These are phyloP conservation scores for Paspalum notatum DNA, from an alignment of 176 grass and related monocot species.

Conservation along the genomic window DNA sequence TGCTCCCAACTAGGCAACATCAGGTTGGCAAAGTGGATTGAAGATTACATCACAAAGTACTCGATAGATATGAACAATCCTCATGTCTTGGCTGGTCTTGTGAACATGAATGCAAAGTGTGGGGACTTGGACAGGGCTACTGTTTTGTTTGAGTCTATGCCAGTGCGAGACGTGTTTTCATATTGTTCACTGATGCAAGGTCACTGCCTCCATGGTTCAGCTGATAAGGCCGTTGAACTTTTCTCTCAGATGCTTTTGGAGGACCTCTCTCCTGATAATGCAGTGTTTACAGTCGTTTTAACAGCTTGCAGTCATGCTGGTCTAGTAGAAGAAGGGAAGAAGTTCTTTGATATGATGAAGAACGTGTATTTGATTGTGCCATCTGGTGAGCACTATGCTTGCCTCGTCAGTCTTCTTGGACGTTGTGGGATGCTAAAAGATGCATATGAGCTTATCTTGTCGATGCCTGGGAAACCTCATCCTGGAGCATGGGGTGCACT, in stretches of 20 bases:
- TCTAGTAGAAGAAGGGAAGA: conserved; percentile 82
- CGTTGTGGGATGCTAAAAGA: conserved; percentile 66
- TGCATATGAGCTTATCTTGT: conserved; percentile 73
- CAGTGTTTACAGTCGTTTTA: conserved; percentile 80
- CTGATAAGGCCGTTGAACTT: conserved; percentile 78
- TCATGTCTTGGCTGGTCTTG: conserved; percentile 65
- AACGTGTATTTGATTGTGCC: conserved; percentile 66
- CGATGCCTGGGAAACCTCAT: conserved; percentile 72
- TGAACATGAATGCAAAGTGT: conserved; percentile 95
- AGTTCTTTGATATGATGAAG: conserved; percentile 73
- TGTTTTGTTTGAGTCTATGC: conserved; percentile 75
- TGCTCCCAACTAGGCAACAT: conserved; percentile 77
- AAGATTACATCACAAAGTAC: conserved; percentile 55
- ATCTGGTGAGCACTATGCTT: conserved; percentile 79
- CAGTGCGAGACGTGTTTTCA: conserved; percentile 67
- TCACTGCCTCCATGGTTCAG: conserved; percentile 79
- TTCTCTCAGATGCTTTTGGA: conserved; percentile 78
- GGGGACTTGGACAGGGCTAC: conserved; percentile 85
- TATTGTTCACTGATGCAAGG: conserved; percentile 97
- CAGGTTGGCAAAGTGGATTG: conserved; percentile 62
- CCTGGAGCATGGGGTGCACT: conserved; percentile 91
- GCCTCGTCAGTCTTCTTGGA: conserved; percentile 84
- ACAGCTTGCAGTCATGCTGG: conserved; percentile 82
- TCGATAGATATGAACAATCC: conserved; percentile 61
- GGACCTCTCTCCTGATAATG: conserved; percentile 67